Conservation (phyloP, 192 early-diverging fungal species). For the Coemansia sp. region DNA sequence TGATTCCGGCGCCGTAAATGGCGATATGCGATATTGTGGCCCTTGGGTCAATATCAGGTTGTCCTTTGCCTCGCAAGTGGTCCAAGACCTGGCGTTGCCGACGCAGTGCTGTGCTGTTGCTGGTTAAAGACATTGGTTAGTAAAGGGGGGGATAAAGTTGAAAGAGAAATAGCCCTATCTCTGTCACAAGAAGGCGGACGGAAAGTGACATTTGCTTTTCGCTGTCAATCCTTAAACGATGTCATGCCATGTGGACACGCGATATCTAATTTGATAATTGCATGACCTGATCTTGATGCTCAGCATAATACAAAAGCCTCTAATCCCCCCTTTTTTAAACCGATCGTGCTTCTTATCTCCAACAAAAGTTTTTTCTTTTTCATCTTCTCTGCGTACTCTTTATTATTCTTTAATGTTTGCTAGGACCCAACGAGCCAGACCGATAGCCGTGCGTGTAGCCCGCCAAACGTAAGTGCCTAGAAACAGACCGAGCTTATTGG, state of each 20-base stretch:
- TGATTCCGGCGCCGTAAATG: conserved; percentile 80
- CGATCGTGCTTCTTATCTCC: conserved; percentile 5
- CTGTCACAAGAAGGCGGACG: neutral
- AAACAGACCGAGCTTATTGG: neutral
- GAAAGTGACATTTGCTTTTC: neutral
- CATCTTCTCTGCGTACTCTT: neutral
- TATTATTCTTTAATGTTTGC: conserved; percentile 9
- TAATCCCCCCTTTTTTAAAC: neutral
- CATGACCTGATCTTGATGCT: neutral
- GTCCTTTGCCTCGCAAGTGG: conserved; percentile 1
- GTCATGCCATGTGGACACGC: neutral
- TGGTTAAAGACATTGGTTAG: neutral
- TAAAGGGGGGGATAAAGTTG: neutral
- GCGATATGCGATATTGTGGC: conserved; percentile 68
- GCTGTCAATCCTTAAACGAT: neutral
- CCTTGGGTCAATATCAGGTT: neutral
- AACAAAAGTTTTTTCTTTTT: conserved; percentile 2
- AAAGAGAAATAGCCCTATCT: neutral
- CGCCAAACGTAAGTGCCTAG: conserved; percentile 5
- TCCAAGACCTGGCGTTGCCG: conserved; percentile 17
- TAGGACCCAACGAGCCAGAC: neutral
- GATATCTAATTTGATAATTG: neutral
- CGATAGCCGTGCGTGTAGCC: neutral
- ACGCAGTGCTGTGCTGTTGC: conserved; percentile 4
- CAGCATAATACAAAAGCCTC: neutral